Base-by-base conservation (phyloP, 768 basidiomycete species). In the Amanita fuliginea region DNA sequence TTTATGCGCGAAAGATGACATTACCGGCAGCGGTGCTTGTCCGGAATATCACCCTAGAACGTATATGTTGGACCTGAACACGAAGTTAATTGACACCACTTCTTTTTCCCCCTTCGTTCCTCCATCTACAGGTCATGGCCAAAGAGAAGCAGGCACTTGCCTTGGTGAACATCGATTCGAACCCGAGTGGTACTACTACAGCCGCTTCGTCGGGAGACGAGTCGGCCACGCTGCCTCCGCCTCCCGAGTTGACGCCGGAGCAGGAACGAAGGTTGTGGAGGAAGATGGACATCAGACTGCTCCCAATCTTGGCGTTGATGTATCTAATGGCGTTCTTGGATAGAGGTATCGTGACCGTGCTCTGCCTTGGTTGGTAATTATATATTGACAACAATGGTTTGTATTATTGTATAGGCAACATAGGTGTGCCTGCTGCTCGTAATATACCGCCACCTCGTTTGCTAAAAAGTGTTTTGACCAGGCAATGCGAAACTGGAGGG, bases 401-500 rank as follows among this genome's bases (percentile, higher is more conserved):
- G 8, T n/a, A n/a, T n/a, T n/a, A n/a, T 9, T 35, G 28, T 53
- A 4, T 51, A 81, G 79, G 74, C 37, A 81, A 81, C 51, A 79
- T 81, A 30, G 78, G 80, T 76, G 53, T 26, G 64, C 54, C 26
- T 16, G 46, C 22, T 9, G 8, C 30, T 11, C 4, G 11, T 2
- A 30, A 9, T 9, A 10, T 30, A 7, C 30, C 30, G 3, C 30
- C 10, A 30, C 30, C 30, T 3, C 30, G 10, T 30, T 30, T 3
- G 9, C 10, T 30, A 1, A 10, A 30, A 24, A 24, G 30, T 30
- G 1, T 30, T 30, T 30, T 30, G 10, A 30, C 10, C 63, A 68
- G 82, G 81, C 33, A 85, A 86, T 56, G 83, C 83, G 2, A 78
- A 72, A 53, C 62, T 86, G 2, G 78, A 81, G 55, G 86, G 86